phyloP scores from a whole-genome alignment of 306 rosid genomes.

The Prosopis cineraria region DNA sequence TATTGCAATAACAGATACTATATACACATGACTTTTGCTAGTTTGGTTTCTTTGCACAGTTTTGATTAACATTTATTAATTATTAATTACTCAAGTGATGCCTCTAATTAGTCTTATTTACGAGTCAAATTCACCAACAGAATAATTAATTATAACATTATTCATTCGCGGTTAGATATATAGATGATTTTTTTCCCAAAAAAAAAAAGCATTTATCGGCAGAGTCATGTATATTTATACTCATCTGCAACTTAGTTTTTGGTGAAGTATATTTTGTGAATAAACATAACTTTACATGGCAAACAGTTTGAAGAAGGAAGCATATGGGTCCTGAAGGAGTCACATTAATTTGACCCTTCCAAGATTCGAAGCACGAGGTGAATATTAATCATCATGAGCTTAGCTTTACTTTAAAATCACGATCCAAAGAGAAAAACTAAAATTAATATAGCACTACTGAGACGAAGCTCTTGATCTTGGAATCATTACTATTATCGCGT shows the following conservation, averaged over 20 bases:
- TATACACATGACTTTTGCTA: too few species aligned
- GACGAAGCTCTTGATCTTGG: slow-evolving; percentile 30
- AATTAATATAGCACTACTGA: not conserved
- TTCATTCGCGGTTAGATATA: not conserved
- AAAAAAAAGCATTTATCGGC: not conserved
- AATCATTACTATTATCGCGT: slow-evolving; percentile 38
- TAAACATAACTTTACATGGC: slow-evolving; percentile 37
- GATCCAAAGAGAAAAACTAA: slow-evolving; percentile 11
- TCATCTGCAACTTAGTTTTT: not conserved
- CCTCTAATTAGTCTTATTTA: not conserved
- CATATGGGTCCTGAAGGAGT: slow-evolving; percentile 51
- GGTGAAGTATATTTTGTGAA: not conserved
- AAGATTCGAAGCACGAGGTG: slow-evolving; percentile 33
- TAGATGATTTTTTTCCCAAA: not conserved
- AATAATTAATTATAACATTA: not conserved
- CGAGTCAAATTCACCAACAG: too few species aligned
- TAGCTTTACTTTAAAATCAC: slow-evolving; percentile 40
- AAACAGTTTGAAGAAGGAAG: slow-evolving; percentile 32
- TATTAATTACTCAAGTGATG: too few species aligned
- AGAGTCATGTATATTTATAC: not conserved
- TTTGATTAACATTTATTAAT: too few species aligned
- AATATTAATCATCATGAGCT: slow-evolving; percentile 40
- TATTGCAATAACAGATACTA: too few species aligned
- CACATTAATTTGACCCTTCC: slow-evolving; percentile 46
- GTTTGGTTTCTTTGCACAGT: not conserved